Conservation (phyloP, 2,329 filamentous ascomycete species). For the Alternaria triticimaculans region DNA sequence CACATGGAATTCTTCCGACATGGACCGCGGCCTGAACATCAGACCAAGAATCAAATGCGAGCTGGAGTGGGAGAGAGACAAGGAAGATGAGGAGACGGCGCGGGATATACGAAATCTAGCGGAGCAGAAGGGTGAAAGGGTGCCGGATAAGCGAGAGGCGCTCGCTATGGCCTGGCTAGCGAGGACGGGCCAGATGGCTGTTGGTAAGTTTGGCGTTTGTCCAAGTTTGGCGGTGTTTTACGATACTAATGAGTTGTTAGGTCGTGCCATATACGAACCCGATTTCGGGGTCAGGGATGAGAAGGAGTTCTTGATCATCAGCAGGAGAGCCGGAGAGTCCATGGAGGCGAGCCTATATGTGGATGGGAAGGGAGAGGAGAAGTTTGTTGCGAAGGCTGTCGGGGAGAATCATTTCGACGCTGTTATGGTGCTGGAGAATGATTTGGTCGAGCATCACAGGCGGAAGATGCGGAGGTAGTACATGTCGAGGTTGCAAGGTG, state of each 20-base stretch:
- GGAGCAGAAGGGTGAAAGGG: neutral
- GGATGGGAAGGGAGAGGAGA: neutral
- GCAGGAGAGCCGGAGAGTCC: neutral
- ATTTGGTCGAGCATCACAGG: neutral
- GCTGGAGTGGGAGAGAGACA: neutral
- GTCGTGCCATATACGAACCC: neutral
- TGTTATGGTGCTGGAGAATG: neutral
- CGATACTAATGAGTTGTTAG: neutral
- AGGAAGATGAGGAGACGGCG: neutral
- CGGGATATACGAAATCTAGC: neutral
- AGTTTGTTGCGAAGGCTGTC: neutral
- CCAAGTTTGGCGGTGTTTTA: neutral
- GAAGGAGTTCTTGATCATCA: neutral
- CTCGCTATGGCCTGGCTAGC: neutral
- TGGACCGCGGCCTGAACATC: neutral
- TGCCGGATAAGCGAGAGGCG: neutral
- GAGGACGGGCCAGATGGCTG: neutral
- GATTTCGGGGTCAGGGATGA: neutral
- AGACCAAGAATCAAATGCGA: neutral
- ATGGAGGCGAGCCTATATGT: neutral
- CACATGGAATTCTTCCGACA: neutral
- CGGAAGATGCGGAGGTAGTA: neutral
- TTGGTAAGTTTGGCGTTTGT: neutral
- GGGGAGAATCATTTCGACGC: neutral
- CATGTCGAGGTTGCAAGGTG: neutral